phyloP scores from a whole-genome alignment of 1,139 yeast genomes.

The Trichomonascaceae sp. region DNA sequence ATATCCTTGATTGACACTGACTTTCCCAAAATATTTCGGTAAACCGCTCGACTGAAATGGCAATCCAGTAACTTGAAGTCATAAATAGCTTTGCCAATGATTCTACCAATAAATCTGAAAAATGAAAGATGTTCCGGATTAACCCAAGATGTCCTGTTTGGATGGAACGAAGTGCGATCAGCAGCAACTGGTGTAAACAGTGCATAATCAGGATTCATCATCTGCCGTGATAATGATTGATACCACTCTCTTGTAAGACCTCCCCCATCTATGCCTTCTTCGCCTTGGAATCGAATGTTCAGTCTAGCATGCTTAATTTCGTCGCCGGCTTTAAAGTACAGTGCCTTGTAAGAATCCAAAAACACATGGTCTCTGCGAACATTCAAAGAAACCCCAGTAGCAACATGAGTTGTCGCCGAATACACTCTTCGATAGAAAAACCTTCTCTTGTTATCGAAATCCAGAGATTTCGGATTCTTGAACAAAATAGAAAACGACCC shows the following conservation, averaged over 20 bases:
- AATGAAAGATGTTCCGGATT: constrained; percentile 90
- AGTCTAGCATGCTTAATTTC: constrained; percentile 70
- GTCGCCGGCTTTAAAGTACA: constrained; percentile 73
- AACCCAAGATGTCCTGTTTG: constrained; percentile 86
- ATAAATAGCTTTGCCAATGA: constrained; percentile 89
- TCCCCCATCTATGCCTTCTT: constrained; percentile 97
- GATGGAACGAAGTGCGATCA: constrained; percentile 92
- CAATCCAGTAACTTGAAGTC: constrained; percentile 88
- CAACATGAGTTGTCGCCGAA: constrained; percentile 24
- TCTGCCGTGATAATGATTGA: constrained; percentile 87
- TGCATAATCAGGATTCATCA: constrained; percentile 96
- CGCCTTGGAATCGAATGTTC: constrained; percentile 82
- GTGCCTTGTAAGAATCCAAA: constrained; percentile 78
- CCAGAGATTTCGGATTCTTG: constrained; percentile 81
- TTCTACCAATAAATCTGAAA: constrained; percentile 89
- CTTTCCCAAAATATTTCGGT: constrained; percentile 76
- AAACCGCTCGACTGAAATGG: constrained; percentile 93
- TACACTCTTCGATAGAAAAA: constrained; percentile 65
- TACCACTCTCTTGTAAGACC: constrained; percentile 98
- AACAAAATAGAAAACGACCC: constrained; percentile 93
- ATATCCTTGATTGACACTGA: constrained; percentile 85
- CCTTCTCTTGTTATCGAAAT: constrained; percentile 88
- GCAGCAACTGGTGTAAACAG: constrained; percentile 87
- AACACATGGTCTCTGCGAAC: constrained; percentile 89
- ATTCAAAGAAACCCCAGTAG: constrained; percentile 49